Evolutionary conservation across 345 rosid genomes (phyloP), one percentile per base, ranked within the genome.

Genomic region (Toxicodendron radicans): DNA sequence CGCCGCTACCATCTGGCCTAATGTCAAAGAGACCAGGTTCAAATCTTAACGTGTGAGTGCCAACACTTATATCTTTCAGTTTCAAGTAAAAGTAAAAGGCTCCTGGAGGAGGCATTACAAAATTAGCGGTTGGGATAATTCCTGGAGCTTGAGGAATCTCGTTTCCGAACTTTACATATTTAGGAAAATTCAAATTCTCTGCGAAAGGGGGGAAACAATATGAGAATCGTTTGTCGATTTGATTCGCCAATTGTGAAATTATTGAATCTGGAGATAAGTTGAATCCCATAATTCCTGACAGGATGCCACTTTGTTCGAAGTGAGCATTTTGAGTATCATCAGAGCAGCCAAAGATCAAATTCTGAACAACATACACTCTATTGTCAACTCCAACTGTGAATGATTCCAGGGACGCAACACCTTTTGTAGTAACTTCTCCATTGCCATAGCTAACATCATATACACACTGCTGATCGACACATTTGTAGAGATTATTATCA

Each of bases 331-430:
- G 16, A 58, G 51, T 76, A 3, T 75, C 75, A 0, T 67, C 18
- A 0, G 76, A 78, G 73, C 80, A 80, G 5, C 82, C 80, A 4
- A 78, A 80, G 21, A 78, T 23, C 23, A 80, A 13, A n/a, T 57
- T 38, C 0, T 63, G 52, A 30, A 75, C 41, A 14, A 27, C 14
- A n/a, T 0, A 3, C 0, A 13, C 13, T 0, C 2, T 10, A 11
- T 3, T 11, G 13, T 0, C 24, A 3, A n/a, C 12, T 0, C 45
- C 11, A 45, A 80, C 33, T 3, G 23, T 20, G 66, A 83, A 70
- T 3, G 68, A 45, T 45, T 83, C 82, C 0, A 27, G 1, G 24
- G 80, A 78, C 9, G 51, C 76, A 13, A 54, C 3, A 4, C 84
- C 81, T 4, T 13, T 21, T 0, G 74, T 71, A 14, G 0, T 14